Percentiles rank a stretch among this genome's conserved stretches.
phyloP scores from a whole-genome alignment of 352 stramenopile species.

The Plasmopara viticola region DNA sequence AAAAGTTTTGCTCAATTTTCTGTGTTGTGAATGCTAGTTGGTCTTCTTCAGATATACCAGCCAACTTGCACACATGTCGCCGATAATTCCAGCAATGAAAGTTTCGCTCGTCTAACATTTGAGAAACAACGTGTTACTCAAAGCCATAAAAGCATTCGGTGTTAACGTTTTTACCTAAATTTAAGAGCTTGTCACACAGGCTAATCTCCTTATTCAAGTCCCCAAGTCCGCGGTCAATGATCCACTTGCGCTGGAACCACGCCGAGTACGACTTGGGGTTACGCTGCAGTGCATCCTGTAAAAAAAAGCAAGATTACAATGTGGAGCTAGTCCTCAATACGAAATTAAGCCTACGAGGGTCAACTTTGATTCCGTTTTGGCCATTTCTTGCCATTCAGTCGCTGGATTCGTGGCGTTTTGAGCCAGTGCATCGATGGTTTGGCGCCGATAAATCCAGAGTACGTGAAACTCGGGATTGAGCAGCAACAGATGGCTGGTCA shows the following conservation, averaged over 20 bases:
- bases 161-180: slow-evolving; percentile 53
- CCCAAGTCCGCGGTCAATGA: slow-evolving; percentile 61
- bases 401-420: slow-evolving; percentile 20
- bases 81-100: slow-evolving; percentile 99
- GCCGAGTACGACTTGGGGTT: slow-evolving; percentile 97
- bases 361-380: slow-evolving; percentile 84
- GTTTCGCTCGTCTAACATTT: slow-evolving; percentile 93
- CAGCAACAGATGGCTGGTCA: slow-evolving; percentile 91
- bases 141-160: no score
- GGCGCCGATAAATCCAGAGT: slow-evolving; percentile 95
- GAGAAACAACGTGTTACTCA: neutral
- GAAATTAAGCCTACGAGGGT: slow-evolving; percentile 34
- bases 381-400: slow-evolving; percentile 36
- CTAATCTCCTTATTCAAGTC: slow-evolving; percentile 70
- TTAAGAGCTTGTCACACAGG: slow-evolving; percentile 65
- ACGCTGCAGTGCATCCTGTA: slow-evolving; percentile 86
- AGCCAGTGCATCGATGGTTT: slow-evolving; percentile 71
- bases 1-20: slow-evolving; percentile 98
- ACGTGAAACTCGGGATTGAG: slow-evolving; percentile 96
- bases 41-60: slow-evolving; percentile 42
- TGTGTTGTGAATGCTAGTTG: slow-evolving; percentile 93
- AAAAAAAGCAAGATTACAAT: neutral
- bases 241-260: slow-evolving; percentile 87
- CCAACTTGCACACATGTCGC: slow-evolving; percentile 58
- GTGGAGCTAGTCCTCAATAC: no score